Conservation (phyloP, 345 rosid species). For the Ceriops tagal region DNA sequence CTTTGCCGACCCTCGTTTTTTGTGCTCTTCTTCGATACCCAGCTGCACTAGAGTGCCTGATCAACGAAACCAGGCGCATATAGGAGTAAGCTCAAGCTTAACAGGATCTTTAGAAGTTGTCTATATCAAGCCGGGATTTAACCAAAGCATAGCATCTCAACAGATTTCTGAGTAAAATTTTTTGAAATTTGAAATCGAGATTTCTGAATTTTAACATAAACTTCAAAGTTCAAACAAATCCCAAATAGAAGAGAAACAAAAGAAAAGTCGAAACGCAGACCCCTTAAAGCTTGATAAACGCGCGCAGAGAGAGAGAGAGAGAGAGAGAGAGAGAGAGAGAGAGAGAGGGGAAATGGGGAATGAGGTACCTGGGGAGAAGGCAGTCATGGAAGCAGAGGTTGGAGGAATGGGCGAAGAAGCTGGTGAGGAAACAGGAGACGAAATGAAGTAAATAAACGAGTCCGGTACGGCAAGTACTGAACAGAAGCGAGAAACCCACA, state of each 20-base stretch:
- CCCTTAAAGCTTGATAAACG: too few species aligned
- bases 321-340: background rate
- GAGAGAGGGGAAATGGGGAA: background rate
- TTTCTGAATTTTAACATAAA: conserved; percentile 10
- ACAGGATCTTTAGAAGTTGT: background rate
- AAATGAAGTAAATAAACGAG: conserved; percentile 27
- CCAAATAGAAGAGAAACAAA: too few species aligned
- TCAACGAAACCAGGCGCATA: background rate
- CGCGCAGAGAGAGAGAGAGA: background rate
- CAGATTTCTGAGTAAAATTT: background rate
- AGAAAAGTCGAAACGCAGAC: too few species aligned
- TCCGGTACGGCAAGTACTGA: conserved; percentile 25
- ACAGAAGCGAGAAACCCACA: conserved; percentile 31
- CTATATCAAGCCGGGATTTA: background rate
- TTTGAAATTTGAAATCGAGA: conserved; percentile 2
- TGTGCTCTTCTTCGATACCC: conserved; percentile 40
- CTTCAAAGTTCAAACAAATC: background rate
- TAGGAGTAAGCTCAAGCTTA: conserved; percentile 4
- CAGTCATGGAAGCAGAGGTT: conserved; percentile 42
- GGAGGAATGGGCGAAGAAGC: conserved; percentile 32
- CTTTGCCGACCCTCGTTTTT: conserved; percentile 37
- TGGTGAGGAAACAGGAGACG: conserved; percentile 29
- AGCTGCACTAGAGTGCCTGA: conserved; percentile 40
- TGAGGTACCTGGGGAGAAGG: conserved; percentile 58
- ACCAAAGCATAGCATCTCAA: background rate